These are phyloP conservation scores for Chlamydomonas incerta DNA, from an alignment of 139 green algal species.

Conservation along the genomic window DNA sequence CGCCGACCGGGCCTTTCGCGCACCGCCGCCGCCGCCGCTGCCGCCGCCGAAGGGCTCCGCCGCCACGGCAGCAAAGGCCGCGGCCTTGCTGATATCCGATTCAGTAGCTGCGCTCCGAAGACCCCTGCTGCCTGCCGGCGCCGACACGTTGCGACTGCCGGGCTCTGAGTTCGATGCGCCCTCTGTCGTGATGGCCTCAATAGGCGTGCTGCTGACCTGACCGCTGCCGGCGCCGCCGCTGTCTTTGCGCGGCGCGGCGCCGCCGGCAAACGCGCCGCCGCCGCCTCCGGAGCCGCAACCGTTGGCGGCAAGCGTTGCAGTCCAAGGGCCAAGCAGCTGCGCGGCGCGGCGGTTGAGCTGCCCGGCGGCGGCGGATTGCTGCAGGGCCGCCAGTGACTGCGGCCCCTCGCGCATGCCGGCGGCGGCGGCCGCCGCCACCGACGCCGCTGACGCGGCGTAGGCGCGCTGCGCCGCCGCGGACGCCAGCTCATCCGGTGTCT, in stretches of 20 bases:
- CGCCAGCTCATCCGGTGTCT: background rate
- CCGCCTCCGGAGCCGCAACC: too few relatives aligned
- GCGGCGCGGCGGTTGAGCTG: background rate
- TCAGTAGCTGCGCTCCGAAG: too few relatives aligned
- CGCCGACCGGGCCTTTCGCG: too few relatives aligned
- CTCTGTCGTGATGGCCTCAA: background rate
- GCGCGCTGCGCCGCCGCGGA: background rate
- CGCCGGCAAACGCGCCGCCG: background rate
- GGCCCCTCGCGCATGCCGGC: background rate
- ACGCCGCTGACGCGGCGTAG: too few relatives aligned
- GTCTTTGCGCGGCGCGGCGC: background rate
- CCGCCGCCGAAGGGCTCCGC: too few relatives aligned
- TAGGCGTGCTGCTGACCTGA: background rate
- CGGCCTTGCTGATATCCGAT: too few relatives aligned
- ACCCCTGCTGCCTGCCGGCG: too few relatives aligned
- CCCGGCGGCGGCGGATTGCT: background rate
- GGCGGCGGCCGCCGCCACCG: background rate
- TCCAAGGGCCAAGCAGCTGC: constrained; percentile 14
- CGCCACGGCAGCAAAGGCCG: too few relatives aligned
- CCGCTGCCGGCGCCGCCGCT: background rate
- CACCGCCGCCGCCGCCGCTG: too few relatives aligned
- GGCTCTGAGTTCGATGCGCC: too few relatives aligned
- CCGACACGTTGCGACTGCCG: too few relatives aligned
- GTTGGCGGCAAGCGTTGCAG: too few relatives aligned
- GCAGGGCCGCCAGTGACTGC: background rate